Conservation (phyloP, 345 rosid genomes). For the Isatis tinctoria region DNA sequence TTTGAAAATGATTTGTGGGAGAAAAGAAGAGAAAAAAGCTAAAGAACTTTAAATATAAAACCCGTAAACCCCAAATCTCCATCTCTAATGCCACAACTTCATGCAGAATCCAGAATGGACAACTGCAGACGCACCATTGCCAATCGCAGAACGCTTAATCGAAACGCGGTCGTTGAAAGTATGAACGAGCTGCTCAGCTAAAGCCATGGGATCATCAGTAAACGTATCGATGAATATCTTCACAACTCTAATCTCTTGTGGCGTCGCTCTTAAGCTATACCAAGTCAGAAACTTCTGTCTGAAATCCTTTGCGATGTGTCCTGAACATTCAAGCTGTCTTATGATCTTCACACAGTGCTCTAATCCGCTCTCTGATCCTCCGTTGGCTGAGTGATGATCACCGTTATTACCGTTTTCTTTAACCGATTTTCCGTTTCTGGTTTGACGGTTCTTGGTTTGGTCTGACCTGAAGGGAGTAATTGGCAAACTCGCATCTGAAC, state of each 20-base stretch:
- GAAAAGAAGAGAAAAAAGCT: background rate
- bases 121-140: constrained; percentile 40
- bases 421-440: constrained; percentile 49
- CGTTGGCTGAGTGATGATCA: constrained; percentile 24
- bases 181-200: constrained; percentile 89
- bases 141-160: constrained; percentile 40
- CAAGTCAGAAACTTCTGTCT: constrained; percentile 97
- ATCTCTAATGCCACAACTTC: constrained; percentile 84
- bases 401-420: constrained; percentile 27
- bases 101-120: constrained; percentile 90
- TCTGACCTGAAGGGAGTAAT: constrained; percentile 77
- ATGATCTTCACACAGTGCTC: constrained; percentile 85
- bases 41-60: background rate
- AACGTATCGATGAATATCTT: constrained; percentile 78
- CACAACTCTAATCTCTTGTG: constrained; percentile 80
- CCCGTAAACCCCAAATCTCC: background rate
- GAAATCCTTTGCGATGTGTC: constrained; percentile 81
- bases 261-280: constrained; percentile 84
- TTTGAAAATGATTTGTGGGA: background rate
- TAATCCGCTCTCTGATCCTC: constrained; percentile 43
- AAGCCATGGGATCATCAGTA: constrained; percentile 68
- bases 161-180: constrained; percentile 75
- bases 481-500: constrained; percentile 61
- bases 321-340: constrained; percentile 84
- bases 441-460: constrained; percentile 53